Percentiles rank a stretch among this genome's conserved stretches.
phyloP scores from a whole-genome alignment of 768 basidiomycete species.

The Lactifluus volemus region DNA sequence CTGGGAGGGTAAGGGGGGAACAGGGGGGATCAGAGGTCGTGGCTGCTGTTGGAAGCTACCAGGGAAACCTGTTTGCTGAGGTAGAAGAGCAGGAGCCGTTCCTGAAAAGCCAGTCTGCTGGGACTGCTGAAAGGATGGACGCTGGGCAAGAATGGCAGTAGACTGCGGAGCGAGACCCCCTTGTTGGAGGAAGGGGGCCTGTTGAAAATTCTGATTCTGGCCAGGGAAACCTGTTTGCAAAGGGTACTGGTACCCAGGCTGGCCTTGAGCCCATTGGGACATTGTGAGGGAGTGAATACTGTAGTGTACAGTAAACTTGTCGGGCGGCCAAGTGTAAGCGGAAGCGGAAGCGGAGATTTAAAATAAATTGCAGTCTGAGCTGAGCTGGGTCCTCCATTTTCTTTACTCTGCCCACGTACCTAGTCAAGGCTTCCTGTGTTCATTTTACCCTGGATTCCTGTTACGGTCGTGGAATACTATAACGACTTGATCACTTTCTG shows the following conservation, averaged over 20 bases:
- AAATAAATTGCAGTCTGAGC: neutral
- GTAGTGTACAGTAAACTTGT: no score
- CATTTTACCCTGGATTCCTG: conserved; percentile 44
- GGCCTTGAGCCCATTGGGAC: conserved; percentile 71
- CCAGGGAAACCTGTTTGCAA: conserved; percentile 59
- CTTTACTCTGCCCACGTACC: conserved; percentile 35
- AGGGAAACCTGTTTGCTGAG: conserved; percentile 50
- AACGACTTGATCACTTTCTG: conserved; percentile 30
- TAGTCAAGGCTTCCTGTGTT: conserved; percentile 55
- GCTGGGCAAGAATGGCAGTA: conserved; percentile 41
- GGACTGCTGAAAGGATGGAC: conserved; percentile 43
- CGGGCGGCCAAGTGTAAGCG: no score
- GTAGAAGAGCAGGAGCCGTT: conserved; percentile 27
- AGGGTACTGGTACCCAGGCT: conserved; percentile 64
- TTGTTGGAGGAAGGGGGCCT: conserved; percentile 36
- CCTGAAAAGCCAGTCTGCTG: conserved; percentile 50
- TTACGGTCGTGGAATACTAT: conserved; percentile 68
- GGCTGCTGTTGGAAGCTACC: conserved; percentile 30
- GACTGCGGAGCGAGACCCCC: conserved; percentile 49
- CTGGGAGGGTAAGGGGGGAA: conserved; percentile 17
- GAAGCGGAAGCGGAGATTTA: conserved; percentile 6
- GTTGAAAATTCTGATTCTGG: conserved; percentile 37
- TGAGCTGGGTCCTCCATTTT: neutral
- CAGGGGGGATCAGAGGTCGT: conserved; percentile 27
- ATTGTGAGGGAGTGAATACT: conserved; percentile 21